Conservation (phyloP, 306 rosid species). For the Rosa lucieae region DNA sequence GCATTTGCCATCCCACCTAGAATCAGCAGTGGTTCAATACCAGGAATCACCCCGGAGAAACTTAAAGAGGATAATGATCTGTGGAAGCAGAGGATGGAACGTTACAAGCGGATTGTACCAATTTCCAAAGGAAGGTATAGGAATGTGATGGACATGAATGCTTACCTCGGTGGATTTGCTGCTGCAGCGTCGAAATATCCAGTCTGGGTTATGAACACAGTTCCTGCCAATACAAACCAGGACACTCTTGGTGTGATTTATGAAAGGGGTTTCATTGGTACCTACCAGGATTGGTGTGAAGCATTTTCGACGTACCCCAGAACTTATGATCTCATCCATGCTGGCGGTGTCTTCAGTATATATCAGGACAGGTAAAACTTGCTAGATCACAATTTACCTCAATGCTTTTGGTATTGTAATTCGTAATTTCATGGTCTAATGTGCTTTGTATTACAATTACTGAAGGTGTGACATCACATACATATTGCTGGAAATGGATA, state of each 20-base stretch:
- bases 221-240: conserved; percentile 62
- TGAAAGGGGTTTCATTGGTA: conserved; percentile 85
- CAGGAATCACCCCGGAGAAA: conserved; percentile 50
- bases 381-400: not conserved
- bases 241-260: conserved; percentile 81
- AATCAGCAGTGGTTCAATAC: conserved; percentile 64
- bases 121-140: conserved; percentile 63
- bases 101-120: conserved; percentile 60
- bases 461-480: conserved; percentile 73
- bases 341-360: conserved; percentile 65
- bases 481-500: conserved; percentile 85
- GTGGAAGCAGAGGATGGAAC: conserved; percentile 68
- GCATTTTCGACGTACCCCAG: conserved; percentile 94
- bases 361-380: conserved; percentile 77
- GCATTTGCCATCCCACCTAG: conserved; percentile 79
- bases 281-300: conserved; percentile 96
- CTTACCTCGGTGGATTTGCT: conserved; percentile 85
- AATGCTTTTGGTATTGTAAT: not conserved
- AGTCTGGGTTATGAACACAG: conserved; percentile 93
- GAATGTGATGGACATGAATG: conserved; percentile 91
- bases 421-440: not conserved
- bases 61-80: conserved; percentile 59
- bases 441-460: not conserved
- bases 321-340: conserved; percentile 94
- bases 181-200: conserved; percentile 62